Evolutionary conservation across 1,284 basidiomycete species (phyloP), one percentile per base, ranked within the genome.

Genomic region (Cryptococcus wingfieldii): DNA sequence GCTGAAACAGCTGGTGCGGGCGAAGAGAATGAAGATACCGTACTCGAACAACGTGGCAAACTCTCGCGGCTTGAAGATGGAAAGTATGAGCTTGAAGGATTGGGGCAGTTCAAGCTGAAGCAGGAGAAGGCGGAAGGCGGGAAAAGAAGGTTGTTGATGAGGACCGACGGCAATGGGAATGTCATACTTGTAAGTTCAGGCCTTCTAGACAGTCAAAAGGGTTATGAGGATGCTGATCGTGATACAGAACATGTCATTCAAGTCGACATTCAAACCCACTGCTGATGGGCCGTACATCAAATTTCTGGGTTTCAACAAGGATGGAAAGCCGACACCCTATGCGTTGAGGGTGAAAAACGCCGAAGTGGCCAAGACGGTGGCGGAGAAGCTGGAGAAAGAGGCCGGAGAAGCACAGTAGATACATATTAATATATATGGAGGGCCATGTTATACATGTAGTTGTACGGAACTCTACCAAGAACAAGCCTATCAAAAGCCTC

Each of bases 11-110:
- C 59, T 6, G 77, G 76, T 7, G 69, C 66, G 6, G 77, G 77
- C 16, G 90, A 92, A 76, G 87, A 93, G 71, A 80, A 86, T 44
- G 90, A 93, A 70, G 84, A 85, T 54, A 90, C 87, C 3, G 77
- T 80, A 18, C 79, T 85, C 69, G 79, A 81, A 50, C 78, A 83
- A 51, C 83, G 82, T 65, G 79, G 82, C 48, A 89, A 87, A 70
- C 83, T 87, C 41, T 86, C 79, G 66, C 82, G 80, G 66, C 71
- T 89, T 67, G 79, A 71, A 25, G 66, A 61, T 28, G 80, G 80
- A 38, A 80, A 60, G 48, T 67, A 64, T 47, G 60, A 81, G n/a
- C 81, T 80, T 16, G 78, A 75, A 48, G 72, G 72, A 0, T 38
- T 76, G 31, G 74, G 73, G 3, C 56, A 65, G 41, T 59, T 77